These are phyloP conservation scores for Colletotrichum neosansevieriae DNA, from an alignment of 2,329 filamentous ascomycete species.

Conservation along the genomic window DNA sequence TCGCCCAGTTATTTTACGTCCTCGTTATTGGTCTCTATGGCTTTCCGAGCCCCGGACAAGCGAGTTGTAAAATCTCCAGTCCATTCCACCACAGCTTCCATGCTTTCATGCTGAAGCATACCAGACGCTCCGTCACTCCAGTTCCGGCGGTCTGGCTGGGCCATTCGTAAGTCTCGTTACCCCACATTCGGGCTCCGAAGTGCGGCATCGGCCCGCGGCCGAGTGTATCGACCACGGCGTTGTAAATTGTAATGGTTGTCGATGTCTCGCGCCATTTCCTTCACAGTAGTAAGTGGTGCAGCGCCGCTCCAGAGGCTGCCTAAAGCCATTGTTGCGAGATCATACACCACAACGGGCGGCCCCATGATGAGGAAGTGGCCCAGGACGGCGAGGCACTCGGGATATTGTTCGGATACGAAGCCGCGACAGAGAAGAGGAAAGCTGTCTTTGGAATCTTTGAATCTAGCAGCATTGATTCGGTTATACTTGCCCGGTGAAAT, in stretches of 20 bases:
- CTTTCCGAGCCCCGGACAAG: conserved; percentile 42
- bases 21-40: too few relatives aligned
- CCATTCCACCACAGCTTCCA: conserved; percentile 59
- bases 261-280: conserved; percentile 46
- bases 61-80: conserved; percentile 54
- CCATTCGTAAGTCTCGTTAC: conserved; percentile 47
- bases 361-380: conserved; percentile 44
- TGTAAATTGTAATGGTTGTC: conserved; percentile 46
- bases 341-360: conserved; percentile 45
- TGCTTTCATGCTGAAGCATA: conserved; percentile 52
- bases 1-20: too few relatives aligned
- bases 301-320: conserved; percentile 46
- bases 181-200: conserved; percentile 44
- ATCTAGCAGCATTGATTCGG: conserved; percentile 42
- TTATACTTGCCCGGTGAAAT: conserved; percentile 45
- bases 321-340: conserved; percentile 49
- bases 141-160: conserved; percentile 58
- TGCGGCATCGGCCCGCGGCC: conserved; percentile 44
- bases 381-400: too few relatives aligned
- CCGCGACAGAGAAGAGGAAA: conserved; percentile 48
- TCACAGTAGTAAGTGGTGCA: conserved; percentile 40
- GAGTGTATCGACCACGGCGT: conserved; percentile 41
- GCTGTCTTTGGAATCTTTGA: conserved; percentile 42
- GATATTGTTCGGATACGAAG: too few relatives aligned
- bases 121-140: conserved; percentile 53